Base-by-base conservation (phyloP, 768 basidiomycete genomes). In the Phallus indusiatus region DNA sequence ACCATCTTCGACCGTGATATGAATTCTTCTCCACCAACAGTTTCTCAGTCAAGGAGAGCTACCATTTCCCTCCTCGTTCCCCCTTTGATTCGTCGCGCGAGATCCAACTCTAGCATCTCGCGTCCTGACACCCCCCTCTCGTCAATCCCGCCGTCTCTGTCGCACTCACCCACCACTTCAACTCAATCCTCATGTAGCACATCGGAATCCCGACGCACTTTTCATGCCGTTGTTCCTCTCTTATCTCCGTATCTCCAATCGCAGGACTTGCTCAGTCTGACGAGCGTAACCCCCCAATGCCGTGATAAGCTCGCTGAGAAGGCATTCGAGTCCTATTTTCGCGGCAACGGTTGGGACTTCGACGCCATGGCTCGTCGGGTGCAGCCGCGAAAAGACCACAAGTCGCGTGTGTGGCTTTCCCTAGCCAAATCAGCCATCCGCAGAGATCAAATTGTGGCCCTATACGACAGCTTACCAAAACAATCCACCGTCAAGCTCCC, bases 361-460 rank as follows among this genome's bases (percentile, higher is more conserved):
- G 49, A 42, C 7, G 57, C 57, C 1, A 33, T 59, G 24, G 24
- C 52, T 34, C 57, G 57, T n/a, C 22, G 57, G 20, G 24, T 48
- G 22, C 49, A 52, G 17, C 22, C 20, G 28, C n/a, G 18, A 12
- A 59, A 59, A n/a, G 57, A 53, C 12, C 36, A 20, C 20, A 51
- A 59, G 37, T 21, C 36, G 10, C 24, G 49, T 8, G 49, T 51
- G 5, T 59, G 57, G 57, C 16, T 59, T 28, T 46, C 37, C n/a
- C 33, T 59, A n/a, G 57, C 57, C 14, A 28, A 35, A 28, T 59
- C 57, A 16, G 49, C 57, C 17, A 33, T 59, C 8, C 24, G 50
- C 6, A 59, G 50, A 21, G 50, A 50, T 16, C 28, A 35, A 28
- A 50, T 59, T n/a, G 16, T 53, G 50, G n/a, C 12, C 20, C 48